phyloP scores from a whole-genome alignment of 2,329 filamentous ascomycete species.

The Bipolaris victoriae region DNA sequence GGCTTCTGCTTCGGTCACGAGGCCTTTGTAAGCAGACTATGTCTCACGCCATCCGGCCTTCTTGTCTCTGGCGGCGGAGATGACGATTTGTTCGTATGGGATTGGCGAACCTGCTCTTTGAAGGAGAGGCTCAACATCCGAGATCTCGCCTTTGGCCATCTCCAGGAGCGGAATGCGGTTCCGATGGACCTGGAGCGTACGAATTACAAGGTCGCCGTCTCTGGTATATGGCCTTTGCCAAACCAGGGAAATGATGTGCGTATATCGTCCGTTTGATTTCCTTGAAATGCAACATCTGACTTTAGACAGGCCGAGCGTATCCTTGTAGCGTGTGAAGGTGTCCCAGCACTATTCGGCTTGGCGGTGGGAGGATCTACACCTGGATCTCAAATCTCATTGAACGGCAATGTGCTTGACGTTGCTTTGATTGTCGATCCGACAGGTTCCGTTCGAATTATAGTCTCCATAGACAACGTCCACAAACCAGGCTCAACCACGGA shows the following conservation, averaged over 20 bases:
- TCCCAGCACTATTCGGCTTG: constrained; percentile 70
- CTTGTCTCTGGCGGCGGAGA: constrained; percentile 90
- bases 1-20: constrained; percentile 86
- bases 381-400: constrained; percentile 55
- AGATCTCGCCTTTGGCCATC: constrained; percentile 29
- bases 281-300: background rate
- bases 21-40: constrained; percentile 81
- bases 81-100: constrained; percentile 77
- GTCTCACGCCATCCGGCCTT: constrained; percentile 66
- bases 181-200: constrained; percentile 17
- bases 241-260: constrained; percentile 45
- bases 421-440: constrained; percentile 32
- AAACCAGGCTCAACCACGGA: constrained; percentile 57
- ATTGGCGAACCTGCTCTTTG: constrained; percentile 69
- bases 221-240: constrained; percentile 57
- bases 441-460: constrained; percentile 37
- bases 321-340: constrained; percentile 52
- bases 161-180: constrained; percentile 25
- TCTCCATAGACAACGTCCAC: constrained; percentile 63
- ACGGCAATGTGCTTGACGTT: constrained; percentile 71
- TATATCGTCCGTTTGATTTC: constrained; percentile 43
- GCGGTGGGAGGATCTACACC: constrained; percentile 55
- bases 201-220: constrained; percentile 54
- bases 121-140: constrained; percentile 59
- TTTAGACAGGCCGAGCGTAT: constrained; percentile 38